Conservation (phyloP, 768 basidiomycete genomes). For the Lentinula sp. region DNA sequence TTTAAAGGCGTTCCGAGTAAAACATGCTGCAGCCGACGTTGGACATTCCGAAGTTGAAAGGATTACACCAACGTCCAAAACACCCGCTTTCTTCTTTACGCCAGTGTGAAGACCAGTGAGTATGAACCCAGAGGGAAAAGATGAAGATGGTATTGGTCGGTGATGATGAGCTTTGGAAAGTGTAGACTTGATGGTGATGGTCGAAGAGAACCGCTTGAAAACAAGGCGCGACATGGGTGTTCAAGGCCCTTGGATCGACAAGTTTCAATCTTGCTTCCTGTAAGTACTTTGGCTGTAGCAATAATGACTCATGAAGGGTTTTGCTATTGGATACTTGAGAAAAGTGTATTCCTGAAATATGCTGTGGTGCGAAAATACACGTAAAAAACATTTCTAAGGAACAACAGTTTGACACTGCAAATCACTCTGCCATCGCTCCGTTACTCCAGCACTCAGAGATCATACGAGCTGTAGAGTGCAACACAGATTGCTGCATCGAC, state of each 20-base stretch:
- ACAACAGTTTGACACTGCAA: constrained; percentile 3
- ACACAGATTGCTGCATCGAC: constrained; percentile 22
- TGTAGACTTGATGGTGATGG: constrained; percentile 42
- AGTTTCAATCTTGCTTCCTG: constrained; percentile 4
- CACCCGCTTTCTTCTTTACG: constrained; percentile 72
- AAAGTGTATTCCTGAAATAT: constrained; percentile 15
- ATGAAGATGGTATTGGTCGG: constrained; percentile 41
- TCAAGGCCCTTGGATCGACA: neutral
- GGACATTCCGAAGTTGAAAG: constrained; percentile 70
- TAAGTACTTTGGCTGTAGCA: constrained; percentile 2
- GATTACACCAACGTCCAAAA: constrained; percentile 79
- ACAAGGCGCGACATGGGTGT: constrained; percentile 14
- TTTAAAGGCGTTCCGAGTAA: constrained; percentile 95
- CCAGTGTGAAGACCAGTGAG: constrained; percentile 77
- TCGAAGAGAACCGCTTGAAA: constrained; percentile 46
- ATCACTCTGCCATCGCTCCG: constrained; percentile 55
- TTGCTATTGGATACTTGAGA: constrained; percentile 9
- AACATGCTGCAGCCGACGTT: constrained; percentile 84
- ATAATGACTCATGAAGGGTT: constrained; percentile 13
- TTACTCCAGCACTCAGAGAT: constrained; percentile 43
- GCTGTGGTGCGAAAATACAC: constrained; percentile 12
- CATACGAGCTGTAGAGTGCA: constrained; percentile 40
- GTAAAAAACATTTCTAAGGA: neutral
- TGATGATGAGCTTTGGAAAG: constrained; percentile 66
- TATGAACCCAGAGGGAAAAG: constrained; percentile 73